Evolutionary conservation across 2,329 filamentous ascomycete genomes (phyloP).

Genomic region (Drechslerella coelobrocha): DNA sequence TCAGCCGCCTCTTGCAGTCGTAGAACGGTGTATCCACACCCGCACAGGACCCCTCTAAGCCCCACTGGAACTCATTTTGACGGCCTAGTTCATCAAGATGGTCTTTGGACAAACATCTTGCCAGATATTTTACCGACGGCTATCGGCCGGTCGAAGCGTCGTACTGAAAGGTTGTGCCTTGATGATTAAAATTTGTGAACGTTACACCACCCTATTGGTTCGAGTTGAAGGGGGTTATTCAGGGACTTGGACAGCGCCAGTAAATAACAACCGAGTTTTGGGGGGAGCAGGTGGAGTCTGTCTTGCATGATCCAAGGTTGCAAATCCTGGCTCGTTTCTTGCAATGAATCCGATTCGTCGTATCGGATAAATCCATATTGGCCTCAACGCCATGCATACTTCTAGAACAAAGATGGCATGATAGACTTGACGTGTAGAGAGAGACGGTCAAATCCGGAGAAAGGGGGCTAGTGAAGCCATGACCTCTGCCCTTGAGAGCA

Average conservation of each 20-base stretch:
- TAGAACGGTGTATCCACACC: slow-evolving; percentile 7
- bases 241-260: slow-evolving; percentile 15
- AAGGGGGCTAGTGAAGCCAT: slow-evolving; percentile 37
- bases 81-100: slow-evolving; percentile 1
- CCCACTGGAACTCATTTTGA: slow-evolving; percentile 1
- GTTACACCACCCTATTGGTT: slow-evolving; percentile 12
- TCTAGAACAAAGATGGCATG: slow-evolving; percentile 35
- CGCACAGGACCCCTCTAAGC: slow-evolving; percentile 3
- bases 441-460: not conserved
- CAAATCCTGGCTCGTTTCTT: slow-evolving; percentile 34
- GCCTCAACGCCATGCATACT: slow-evolving; percentile 19
- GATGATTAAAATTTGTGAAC: slow-evolving; percentile 17
- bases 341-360: slow-evolving; percentile 50
- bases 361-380: slow-evolving; percentile 50
- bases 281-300: slow-evolving; percentile 18
- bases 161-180: slow-evolving; percentile 7
- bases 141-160: slow-evolving; percentile 12
- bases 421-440: not conserved
- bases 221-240: slow-evolving; percentile 13
- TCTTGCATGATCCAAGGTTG: slow-evolving; percentile 39
- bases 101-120: slow-evolving; percentile 23
- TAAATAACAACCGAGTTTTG: not conserved
- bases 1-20: not conserved
- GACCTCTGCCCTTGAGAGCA: slow-evolving; percentile 16
- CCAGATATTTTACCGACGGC: slow-evolving; percentile 38